Evolutionary conservation across 2,329 filamentous ascomycete species (phyloP), one percentile per base, ranked within the genome.

Genomic region (Xylariaceae sp.): DNA sequence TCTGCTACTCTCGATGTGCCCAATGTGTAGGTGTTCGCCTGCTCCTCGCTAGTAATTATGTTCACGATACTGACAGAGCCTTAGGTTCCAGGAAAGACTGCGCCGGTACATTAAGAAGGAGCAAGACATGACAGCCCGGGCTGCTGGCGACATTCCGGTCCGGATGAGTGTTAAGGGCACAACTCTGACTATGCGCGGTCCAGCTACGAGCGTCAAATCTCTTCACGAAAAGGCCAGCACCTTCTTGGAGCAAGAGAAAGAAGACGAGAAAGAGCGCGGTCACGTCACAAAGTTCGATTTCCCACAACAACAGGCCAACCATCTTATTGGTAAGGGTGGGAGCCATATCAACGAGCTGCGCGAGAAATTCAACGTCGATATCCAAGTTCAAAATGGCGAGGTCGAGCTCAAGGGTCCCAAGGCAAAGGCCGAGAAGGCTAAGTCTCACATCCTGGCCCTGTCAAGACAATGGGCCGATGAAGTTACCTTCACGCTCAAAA

Each of bases 341-440:
- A 84, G 82, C 70, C 80, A 85, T 65, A 85, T 87, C 62, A 78
- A 78, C 49, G 83, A 87, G 62, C 73, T 88, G 36, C 79, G 83
- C 43, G 84, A 87, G 56, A 81, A 81, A 57, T 87, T 86, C 54
- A 83, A 87, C 53, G 84, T 87, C 5, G 83, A 87, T 53, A 87
- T 99, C 57, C 91, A 97, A 72, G 87, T 97, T 38, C 86, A 95
- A 60, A 90, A 97, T 63, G 94, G 94, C 60, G 92, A 92, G 73
- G 90, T 97, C 45, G 90, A 96, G 71, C 84, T 99, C 62, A 97
- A 95, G 77, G 94, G 95, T 22, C 93, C 94, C 45, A 90, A 95
- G 74, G 90, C 90, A 46, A 97, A 97, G 79, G 90, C 92, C 1
- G 91, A 96, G 69, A 84, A 85, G 45, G 90, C 90, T 58, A 94